Conservation (phyloP, 805 yeast genomes). For the Saccharomycopsis sp. region DNA sequence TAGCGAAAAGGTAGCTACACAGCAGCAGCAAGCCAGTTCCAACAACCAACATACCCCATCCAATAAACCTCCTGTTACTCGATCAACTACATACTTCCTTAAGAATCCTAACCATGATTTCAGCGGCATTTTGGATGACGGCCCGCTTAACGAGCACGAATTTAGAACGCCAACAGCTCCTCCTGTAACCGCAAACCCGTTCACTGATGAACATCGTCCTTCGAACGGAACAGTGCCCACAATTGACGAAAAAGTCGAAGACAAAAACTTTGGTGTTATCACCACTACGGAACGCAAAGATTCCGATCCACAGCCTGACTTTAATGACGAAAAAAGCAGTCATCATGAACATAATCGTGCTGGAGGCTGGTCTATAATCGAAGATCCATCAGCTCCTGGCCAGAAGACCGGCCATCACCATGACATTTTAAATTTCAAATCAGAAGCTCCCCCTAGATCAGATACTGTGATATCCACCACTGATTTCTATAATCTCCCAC, state of each 20-base stretch:
- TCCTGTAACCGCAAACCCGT: constrained; percentile 2
- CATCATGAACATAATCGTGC: neutral
- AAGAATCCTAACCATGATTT: constrained; percentile 18
- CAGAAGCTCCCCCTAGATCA: neutral
- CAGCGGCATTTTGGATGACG: constrained; percentile 7
- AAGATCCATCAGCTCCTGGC: neutral
- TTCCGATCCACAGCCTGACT: neutral
- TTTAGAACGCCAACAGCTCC: constrained; percentile 2
- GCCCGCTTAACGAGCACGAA: constrained; percentile 9
- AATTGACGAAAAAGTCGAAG: constrained; percentile 1
- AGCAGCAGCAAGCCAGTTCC: constrained; percentile 24
- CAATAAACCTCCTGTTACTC: neutral
- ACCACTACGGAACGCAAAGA: neutral
- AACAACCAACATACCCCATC: neutral
- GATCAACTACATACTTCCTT: neutral
- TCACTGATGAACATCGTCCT: neutral
- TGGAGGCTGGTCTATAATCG: neutral
- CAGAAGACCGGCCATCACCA: neutral
- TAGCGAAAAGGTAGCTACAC: neutral
- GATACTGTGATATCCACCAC: constrained; percentile 11
- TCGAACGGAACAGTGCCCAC: neutral
- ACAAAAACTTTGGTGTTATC: neutral
- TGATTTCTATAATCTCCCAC: constrained; percentile 10
- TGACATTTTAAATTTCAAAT: neutral
- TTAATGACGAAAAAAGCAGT: neutral